phyloP scores from a whole-genome alignment of 2,329 filamentous ascomycete genomes.

The Aspergillus niger region DNA sequence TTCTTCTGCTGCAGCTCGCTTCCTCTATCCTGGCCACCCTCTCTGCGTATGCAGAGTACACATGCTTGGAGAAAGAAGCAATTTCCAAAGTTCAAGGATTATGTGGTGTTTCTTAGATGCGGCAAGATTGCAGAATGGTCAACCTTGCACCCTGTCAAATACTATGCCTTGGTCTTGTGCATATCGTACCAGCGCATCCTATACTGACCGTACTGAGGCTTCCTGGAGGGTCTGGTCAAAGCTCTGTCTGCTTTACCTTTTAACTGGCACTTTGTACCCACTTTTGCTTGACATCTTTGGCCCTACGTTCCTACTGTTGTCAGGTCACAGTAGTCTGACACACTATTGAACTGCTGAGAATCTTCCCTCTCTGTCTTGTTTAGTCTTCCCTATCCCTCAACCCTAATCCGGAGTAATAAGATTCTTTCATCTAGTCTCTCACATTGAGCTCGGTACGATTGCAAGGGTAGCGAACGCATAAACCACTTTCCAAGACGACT shows the following conservation, averaged over 20 bases:
- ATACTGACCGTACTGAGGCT: slow-evolving; percentile 15
- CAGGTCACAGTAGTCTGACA: not conserved
- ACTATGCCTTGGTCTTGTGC: slow-evolving; percentile 33
- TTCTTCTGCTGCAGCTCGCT: not conserved
- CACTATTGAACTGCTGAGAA: not conserved
- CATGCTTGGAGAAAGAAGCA: slow-evolving; percentile 6
- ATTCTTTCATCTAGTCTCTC: not conserved
- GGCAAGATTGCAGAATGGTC: slow-evolving; percentile 19
- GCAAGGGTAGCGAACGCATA: not conserved
- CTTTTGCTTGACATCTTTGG: not conserved
- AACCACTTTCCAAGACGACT: not conserved
- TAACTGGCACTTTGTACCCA: slow-evolving; percentile 13
- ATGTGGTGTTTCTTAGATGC: slow-evolving; percentile 18
- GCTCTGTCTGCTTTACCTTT: slow-evolving; percentile 2
- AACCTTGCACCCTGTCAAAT: slow-evolving; percentile 21
- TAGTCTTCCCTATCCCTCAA: not conserved
- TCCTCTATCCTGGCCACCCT: not conserved
- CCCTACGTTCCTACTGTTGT: not conserved
- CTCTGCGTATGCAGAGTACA: not conserved
- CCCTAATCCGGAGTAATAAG: not conserved
- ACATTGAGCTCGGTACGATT: not conserved
- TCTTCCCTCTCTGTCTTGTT: not conserved
- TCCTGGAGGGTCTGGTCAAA: not conserved
- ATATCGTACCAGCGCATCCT: slow-evolving; percentile 22
- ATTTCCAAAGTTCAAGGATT: slow-evolving; percentile 24